These are phyloP conservation scores for Ogataea ramenticola DNA, from an alignment of 805 yeast species.

Conservation along the genomic window DNA sequence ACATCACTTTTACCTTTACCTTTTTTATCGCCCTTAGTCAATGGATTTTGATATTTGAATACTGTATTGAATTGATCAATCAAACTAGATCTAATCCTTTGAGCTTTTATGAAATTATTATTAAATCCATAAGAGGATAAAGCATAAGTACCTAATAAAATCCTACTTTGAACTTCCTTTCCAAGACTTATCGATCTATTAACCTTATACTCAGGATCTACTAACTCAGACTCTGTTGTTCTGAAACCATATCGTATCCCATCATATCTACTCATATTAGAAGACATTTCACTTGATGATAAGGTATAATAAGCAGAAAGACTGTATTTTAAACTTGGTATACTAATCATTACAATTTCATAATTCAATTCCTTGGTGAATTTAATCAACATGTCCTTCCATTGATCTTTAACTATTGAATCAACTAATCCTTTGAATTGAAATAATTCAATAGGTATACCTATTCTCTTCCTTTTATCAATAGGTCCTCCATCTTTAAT, in stretches of 20 bases:
- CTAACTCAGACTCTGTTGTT: slow-evolving; percentile 20
- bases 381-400: slow-evolving; percentile 37
- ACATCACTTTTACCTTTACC: slow-evolving; percentile 31
- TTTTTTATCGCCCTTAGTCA: slow-evolving; percentile 13
- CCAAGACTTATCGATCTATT: slow-evolving; percentile 72
- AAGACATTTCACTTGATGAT: slow-evolving; percentile 90
- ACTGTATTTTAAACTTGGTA: slow-evolving; percentile 61
- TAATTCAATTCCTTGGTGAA: slow-evolving; percentile 43
- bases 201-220: slow-evolving; percentile 32
- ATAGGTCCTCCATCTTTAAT: background rate
- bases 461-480: slow-evolving; percentile 39
- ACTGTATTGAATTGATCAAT: slow-evolving; percentile 59
- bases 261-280: slow-evolving; percentile 84
- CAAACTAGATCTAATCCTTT: slow-evolving; percentile 50
- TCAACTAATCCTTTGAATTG: slow-evolving; percentile 50
- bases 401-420: slow-evolving; percentile 34
- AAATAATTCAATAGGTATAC: slow-evolving; percentile 69
- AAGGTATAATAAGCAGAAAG: slow-evolving; percentile 81
- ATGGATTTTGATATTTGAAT: slow-evolving; percentile 45
- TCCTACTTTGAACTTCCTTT: slow-evolving; percentile 73
- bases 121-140: slow-evolving; percentile 66
- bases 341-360: slow-evolving; percentile 52
- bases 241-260: slow-evolving; percentile 77
- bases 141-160: slow-evolving; percentile 80
- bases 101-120: slow-evolving; percentile 75